phyloP scores from a whole-genome alignment of 2,329 filamentous ascomycete species.

The Fusarium sp. region DNA sequence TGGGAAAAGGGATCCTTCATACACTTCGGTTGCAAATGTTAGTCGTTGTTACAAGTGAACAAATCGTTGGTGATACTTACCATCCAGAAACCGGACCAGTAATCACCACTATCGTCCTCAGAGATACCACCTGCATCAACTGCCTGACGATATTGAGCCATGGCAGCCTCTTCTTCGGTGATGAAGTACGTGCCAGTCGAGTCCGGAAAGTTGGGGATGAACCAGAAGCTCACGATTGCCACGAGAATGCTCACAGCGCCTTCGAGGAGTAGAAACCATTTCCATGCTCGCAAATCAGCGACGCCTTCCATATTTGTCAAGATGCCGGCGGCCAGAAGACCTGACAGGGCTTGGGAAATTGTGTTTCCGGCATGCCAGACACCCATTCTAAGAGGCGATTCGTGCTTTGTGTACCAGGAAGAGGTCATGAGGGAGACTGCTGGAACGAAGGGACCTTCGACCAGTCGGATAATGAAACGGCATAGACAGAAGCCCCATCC shows the following conservation, averaged over 20 bases:
- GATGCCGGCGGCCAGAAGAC: constrained; percentile 60
- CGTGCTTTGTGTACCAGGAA: constrained; percentile 62
- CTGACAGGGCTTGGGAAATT: constrained; percentile 60
- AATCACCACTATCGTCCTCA: constrained; percentile 56
- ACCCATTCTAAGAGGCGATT: constrained; percentile 59
- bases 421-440: constrained; percentile 59
- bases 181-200: constrained; percentile 52
- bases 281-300: constrained; percentile 54
- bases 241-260: constrained; percentile 52
- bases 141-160: constrained; percentile 55
- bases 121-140: constrained; percentile 54
- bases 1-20: constrained; percentile 54
- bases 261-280: constrained; percentile 60
- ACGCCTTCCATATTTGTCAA: constrained; percentile 59
- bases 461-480: constrained; percentile 52
- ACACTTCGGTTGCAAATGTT: too few relatives aligned
- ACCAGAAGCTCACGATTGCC: constrained; percentile 51
- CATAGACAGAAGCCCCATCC: constrained; percentile 51
- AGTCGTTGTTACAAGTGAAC: too few relatives aligned
- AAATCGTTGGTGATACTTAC: too few relatives aligned
- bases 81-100: constrained; percentile 55
- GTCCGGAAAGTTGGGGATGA: constrained; percentile 55
- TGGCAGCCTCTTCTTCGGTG: constrained; percentile 56
- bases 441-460: constrained; percentile 60
- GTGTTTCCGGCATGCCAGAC: constrained; percentile 62